Base-by-base conservation (phyloP, 1,139 yeast genomes). In the Candida sanyaensis region DNA sequence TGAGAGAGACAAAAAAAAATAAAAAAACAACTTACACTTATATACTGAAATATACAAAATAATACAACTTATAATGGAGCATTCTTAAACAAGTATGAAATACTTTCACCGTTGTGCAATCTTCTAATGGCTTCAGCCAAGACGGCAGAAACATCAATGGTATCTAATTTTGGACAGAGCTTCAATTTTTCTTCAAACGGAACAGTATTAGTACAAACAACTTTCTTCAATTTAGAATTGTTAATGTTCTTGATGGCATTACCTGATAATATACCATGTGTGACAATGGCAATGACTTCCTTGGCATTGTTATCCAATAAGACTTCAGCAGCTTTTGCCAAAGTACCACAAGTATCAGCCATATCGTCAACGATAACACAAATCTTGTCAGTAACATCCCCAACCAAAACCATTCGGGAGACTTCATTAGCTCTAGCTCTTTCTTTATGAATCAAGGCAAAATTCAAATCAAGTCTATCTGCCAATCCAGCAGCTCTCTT, bases 281-380 rank as follows among this genome's bases (percentile, higher is more conserved):
- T 86, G 2, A 86, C 91, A 52, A 87, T 83, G 2, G 92, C 89
- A 52, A 86, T 78, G 36, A 86, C 93, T 56, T 83, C 81, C 51
- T 81, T 77, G n/a, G 93, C 93, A 36, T 87, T 85, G 47, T 79
- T 78, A 6, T 70, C 76, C 50, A 77, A 65, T 48, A 82, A 69
- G 37, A 86, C 80, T 49, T 85, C 88, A 7, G 90, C 86, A 1
- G 93, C 93, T 60, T 86, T 86, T 54, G 86, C 86, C 53, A 86
- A 69, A 3, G 93, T 86, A 42, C 93, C 93, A 68, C 93, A 86
- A 4, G 93, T 87, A 61, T 87, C 93, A 24, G 92, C 92, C 88
- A 87, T 86, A 62, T 87, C 95, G 62, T 87, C 95, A 37, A 87
- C 82, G 55, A 87, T 70, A 28, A 87, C 73, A 69, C 93, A 86